A percentile compares a stretch with the other conserved stretches of the same genome.
Evolutionary conservation across 129 eudicot species (phyloP).

Genomic region (Dittrichia graveolens): DNA sequence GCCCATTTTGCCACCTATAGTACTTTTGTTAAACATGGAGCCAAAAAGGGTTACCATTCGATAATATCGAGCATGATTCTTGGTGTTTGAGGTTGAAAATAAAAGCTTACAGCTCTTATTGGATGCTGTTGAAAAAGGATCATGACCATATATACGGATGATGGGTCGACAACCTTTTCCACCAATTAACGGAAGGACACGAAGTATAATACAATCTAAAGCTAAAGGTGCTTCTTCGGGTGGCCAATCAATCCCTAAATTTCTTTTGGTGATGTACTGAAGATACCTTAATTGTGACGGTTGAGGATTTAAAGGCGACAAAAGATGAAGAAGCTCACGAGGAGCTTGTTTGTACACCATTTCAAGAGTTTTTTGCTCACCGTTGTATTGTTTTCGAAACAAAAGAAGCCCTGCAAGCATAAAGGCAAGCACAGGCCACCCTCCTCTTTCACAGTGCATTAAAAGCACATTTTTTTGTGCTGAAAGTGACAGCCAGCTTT

Average conservation of each 20-base stretch:
- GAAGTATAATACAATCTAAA: constrained; percentile 75
- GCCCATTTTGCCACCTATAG: constrained; percentile 19
- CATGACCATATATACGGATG: constrained; percentile 84
- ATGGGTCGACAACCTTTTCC: constrained; percentile 90
- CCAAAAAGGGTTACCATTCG: constrained; percentile 49
- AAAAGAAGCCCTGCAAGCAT: constrained; percentile 61
- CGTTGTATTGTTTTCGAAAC: constrained; percentile 45
- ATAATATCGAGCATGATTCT: constrained; percentile 54
- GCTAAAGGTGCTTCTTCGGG: constrained; percentile 71
- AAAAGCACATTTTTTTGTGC: constrained; percentile 52
- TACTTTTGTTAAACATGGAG: constrained; percentile 13
- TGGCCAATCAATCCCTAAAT: constrained; percentile 82
- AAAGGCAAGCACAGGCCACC: constrained; percentile 67
- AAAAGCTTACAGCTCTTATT: constrained; percentile 68
- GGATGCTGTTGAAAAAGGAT: constrained; percentile 53
- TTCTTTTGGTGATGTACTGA: constrained; percentile 83
- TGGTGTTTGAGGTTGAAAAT: constrained; percentile 56
- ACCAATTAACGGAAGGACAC: constrained; percentile 69
- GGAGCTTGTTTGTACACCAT: constrained; percentile 65
- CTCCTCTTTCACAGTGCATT: constrained; percentile 69
- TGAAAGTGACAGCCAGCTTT: constrained; percentile 53
- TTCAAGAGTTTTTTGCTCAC: constrained; percentile 64
- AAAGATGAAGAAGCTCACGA: constrained; percentile 69
- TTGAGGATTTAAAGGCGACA: constrained; percentile 83
- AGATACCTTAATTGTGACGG: constrained; percentile 94